These are phyloP conservation scores for Clitocybe nebularis DNA, from an alignment of 1,284 basidiomycete genomes.

Conservation along the genomic window DNA sequence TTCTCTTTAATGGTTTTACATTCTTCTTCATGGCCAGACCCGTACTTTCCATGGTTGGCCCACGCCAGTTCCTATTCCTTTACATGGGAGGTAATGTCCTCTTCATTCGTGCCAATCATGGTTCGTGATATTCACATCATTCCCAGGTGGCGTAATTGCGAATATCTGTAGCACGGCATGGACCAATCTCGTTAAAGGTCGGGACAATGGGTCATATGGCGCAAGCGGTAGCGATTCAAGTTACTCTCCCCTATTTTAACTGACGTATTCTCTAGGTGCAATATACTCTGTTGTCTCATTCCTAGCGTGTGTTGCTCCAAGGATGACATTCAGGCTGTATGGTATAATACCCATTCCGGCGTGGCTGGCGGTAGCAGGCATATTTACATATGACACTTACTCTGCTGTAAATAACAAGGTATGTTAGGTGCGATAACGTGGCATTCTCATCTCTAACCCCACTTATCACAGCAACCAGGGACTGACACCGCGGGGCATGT, in stretches of 20 bases:
- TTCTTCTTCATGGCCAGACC: conserved; percentile 78
- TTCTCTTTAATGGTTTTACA: conserved; percentile 76
- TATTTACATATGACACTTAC: conserved; percentile 73
- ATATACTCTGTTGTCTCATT: conserved; percentile 73
- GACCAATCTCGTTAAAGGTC: conserved; percentile 42
- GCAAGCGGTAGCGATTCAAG: conserved; percentile 58
- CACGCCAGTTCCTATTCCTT: conserved; percentile 65
- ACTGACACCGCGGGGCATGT: conserved; percentile 77
- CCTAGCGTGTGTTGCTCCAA: conserved; percentile 70
- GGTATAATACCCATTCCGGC: conserved; percentile 83
- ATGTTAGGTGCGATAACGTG: conserved; percentile 4
- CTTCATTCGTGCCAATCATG: neutral
- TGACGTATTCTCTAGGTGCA: conserved; percentile 44
- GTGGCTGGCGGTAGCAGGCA: conserved; percentile 71
- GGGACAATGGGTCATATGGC: conserved; percentile 56
- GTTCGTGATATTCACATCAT: conserved; percentile 4
- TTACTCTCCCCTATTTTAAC: conserved; percentile 3
- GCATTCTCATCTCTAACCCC: conserved; percentile 6
- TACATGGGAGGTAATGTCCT: conserved; percentile 66
- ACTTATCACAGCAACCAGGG: conserved; percentile 10
- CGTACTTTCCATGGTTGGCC: conserved; percentile 68
- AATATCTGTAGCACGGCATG: conserved; percentile 58
- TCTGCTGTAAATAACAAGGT: conserved; percentile 40
- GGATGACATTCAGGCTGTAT: conserved; percentile 72
- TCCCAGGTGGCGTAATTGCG: conserved; percentile 59